Evolutionary conservation across 1,139 yeast genomes (phyloP).

Genomic region (Lizanozyma gosingica): DNA sequence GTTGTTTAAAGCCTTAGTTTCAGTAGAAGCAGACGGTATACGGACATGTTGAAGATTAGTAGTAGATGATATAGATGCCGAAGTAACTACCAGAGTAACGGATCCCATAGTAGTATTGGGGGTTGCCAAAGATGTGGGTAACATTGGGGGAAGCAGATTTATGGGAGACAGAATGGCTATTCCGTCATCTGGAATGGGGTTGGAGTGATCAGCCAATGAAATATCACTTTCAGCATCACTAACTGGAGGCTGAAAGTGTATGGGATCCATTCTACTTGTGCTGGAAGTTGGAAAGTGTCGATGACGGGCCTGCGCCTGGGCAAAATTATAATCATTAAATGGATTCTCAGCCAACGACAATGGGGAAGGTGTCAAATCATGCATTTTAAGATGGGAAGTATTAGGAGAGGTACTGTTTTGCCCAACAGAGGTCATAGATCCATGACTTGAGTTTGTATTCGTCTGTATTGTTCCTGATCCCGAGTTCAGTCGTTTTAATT

Average conservation of each 20-base stretch:
- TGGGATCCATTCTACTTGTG: not conserved
- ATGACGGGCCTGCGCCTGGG: not conserved
- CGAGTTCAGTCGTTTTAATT: not conserved
- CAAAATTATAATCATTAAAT: not conserved
- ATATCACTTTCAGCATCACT: not conserved
- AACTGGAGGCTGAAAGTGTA: constrained; percentile 2
- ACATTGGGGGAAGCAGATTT: not conserved
- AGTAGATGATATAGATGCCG: not conserved
- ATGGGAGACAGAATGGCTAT: not conserved
- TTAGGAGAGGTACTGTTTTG: not conserved
- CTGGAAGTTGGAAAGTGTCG: not conserved
- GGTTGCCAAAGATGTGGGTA: not conserved
- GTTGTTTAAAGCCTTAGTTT: constrained; percentile 4
- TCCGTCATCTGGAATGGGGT: not conserved
- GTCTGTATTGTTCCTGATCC: not conserved
- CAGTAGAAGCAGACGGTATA: constrained; percentile 2
- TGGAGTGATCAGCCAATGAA: not conserved
- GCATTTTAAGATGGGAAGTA: not conserved
- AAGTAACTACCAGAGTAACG: not conserved
- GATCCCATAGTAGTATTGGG: not conserved
- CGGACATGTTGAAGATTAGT: not conserved
- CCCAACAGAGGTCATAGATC: no score
- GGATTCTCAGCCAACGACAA: constrained; percentile 11
- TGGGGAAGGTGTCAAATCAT: constrained; percentile 16
- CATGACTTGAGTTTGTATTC: not conserved